A percentile compares a stretch with the other conserved stretches of the same genome.
Conservation (phyloP, 495 filamentous ascomycete genomes). For the Aspergillus incahuasiensis region DNA sequence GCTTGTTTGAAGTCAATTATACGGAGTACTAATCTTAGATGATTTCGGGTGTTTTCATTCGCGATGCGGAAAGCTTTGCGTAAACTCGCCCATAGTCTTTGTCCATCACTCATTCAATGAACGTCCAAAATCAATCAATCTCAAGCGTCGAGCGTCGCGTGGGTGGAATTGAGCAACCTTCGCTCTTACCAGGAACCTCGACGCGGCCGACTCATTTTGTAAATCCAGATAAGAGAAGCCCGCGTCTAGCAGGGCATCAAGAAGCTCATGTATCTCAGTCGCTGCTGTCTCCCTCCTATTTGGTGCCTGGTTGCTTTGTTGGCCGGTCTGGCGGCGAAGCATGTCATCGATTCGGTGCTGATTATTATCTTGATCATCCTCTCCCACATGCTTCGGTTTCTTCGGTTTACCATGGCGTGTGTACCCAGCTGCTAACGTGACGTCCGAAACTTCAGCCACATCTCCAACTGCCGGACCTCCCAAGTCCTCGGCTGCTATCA, state of each 20-base stretch:
- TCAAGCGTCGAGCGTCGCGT: constrained; percentile 67
- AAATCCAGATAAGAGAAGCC: constrained; percentile 64
- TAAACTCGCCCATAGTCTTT: neutral
- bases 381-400: constrained; percentile 46
- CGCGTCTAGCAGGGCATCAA: constrained; percentile 59
- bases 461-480: constrained; percentile 84
- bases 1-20: neutral
- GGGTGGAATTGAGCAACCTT: constrained; percentile 87
- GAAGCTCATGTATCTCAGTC: constrained; percentile 61
- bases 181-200: constrained; percentile 75
- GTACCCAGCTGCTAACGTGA: constrained; percentile 62
- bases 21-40: neutral
- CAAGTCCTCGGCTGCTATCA: constrained; percentile 82
- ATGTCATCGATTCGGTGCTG: constrained; percentile 75
- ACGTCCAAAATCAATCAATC: constrained; percentile 79
- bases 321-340: constrained; percentile 45
- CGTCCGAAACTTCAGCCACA: constrained; percentile 57
- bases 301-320: constrained; percentile 23
- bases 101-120: constrained; percentile 58
- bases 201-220: constrained; percentile 71
- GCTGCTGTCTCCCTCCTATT: constrained; percentile 63
- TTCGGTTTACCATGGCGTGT: constrained; percentile 66
- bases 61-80: neutral
- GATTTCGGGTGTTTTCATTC: neutral
- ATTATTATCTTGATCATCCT: constrained; percentile 39